Evolutionary conservation across 148 eudicot genomes (phyloP), one percentile per base, ranked within the genome.

Genomic region (Spergularia marina): DNA sequence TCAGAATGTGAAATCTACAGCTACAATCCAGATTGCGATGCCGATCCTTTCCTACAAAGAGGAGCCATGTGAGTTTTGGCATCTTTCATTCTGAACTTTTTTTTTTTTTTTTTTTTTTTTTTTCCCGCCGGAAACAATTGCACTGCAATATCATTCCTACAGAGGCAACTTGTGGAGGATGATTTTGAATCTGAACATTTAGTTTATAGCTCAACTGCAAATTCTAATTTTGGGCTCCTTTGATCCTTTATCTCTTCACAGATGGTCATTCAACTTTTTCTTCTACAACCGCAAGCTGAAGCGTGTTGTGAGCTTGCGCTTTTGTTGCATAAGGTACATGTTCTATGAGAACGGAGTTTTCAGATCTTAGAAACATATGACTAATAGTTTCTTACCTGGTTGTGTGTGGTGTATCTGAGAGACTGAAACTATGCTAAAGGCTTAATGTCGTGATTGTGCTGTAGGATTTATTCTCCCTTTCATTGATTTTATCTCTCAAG

Each of bases 191-290:
- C 55, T 57, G 23, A 41, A 17, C 52, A 53, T 36, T 18, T 36
- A 52, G 23, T 78, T 62, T 62, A 16, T 15, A 21, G 1, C 25
- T 23, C 1, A 34, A 47, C 53, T 65, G 73, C 36, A 25, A 55
- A 79, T 21, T 15, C 49, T 70, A 23, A 75, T 40, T 16, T n/a
- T 36, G 30, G 60, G 34, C n/a, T 18, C 66, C 30, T 76, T 54
- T 44, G 39, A 71, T 61, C 44, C 20, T 65, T 53, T 34, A 68
- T 55, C 59, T 82, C 59, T 79, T 25, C 88, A 92, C 92, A 94
- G 98, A 83, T 94, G 98, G 98, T 92, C 97, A 1, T 94, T 87
- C 84, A 91, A 87, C 79, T 89, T 90, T 83, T 92, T 94, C 88
- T 92, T 94, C 92, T 94, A 94, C 80, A 94, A 91, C 76, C 86